Base-by-base conservation (phyloP, 129 eudicot species). In the Arctium lappa region DNA sequence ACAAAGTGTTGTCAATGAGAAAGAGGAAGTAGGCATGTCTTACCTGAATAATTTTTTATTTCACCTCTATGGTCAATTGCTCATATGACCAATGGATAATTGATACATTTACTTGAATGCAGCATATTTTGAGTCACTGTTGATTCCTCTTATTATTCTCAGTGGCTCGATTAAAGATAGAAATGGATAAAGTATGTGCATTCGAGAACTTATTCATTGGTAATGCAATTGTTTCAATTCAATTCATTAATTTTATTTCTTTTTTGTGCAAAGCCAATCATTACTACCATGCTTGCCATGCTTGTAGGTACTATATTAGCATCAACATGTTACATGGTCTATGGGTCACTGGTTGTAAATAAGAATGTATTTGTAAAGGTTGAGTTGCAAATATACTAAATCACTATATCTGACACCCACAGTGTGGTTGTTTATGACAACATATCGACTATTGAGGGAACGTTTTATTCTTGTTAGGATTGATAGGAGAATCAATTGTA, bases 11-110 rank as follows among this genome's bases (percentile, higher is more conserved):
- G 78, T 91, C 32, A 42, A 50, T 50, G 90, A 82, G 82, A 91
- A 86, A 84, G 96, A 91, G 82, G 88, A 89, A 84, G 76, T 82
- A 86, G 96, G 96, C 88, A 89, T 85, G 93, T 84, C 77, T 74
- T 81, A 44, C 65, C 53, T 73, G 4, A 63, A 31, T 44, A 38
- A 2, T 31, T 33, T 71, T 62, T n/a, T 73, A n/a, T 56, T 30
- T 53, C 27, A 75, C 72, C n/a, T 79, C 42, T 60, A 85, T 80
- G 74, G 42, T 82, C 76, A 78, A 31, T 82, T 46, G 72, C 72
- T 66, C 79, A 6, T 60, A 82, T 75, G 29, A 39, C 15, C n/a
- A 2, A 78, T 39, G 77, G 12, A 29, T 82, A 76, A 2, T 62
- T n/a, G 10, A 11, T 37, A 39, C 1, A n/a, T 60, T 36, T 72